phyloP scores from a whole-genome alignment of 2,329 filamentous ascomycete genomes.

The Ophiostoma australiae region DNA sequence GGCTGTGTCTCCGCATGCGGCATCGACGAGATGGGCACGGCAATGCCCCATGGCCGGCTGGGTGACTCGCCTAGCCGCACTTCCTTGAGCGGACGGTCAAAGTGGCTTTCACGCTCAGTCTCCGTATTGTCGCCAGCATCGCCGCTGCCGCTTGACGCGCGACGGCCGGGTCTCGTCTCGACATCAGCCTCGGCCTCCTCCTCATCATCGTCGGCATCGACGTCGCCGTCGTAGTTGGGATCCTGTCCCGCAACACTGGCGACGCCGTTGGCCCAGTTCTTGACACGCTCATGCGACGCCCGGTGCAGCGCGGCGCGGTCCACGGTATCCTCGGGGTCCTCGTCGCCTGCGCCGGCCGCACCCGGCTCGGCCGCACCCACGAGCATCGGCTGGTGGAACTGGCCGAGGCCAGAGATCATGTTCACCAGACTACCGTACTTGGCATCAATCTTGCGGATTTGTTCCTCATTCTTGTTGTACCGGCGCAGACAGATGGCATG shows the following conservation, averaged over 20 bases:
- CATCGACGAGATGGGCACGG: conserved; percentile 53
- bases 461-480: conserved; percentile 80
- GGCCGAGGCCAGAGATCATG: conserved; percentile 88
- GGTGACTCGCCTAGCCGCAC: conserved; percentile 91
- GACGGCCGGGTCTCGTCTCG: background rate
- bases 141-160: conserved; percentile 17
- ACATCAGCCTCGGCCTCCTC: background rate
- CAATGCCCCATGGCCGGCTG: conserved; percentile 88
- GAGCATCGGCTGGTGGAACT: conserved; percentile 83
- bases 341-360: conserved; percentile 8
- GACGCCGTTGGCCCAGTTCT: conserved; percentile 80
- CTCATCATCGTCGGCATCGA: background rate
- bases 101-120: conserved; percentile 63
- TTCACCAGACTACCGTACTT: conserved; percentile 89
- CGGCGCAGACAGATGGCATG: conserved; percentile 88
- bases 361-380: conserved; percentile 47
- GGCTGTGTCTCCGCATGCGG: conserved; percentile 36
- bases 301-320: conserved; percentile 37
- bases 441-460: conserved; percentile 81
- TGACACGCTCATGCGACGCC: conserved; percentile 64
- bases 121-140: conserved; percentile 41
- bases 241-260: conserved; percentile 43
- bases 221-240: conserved; percentile 15
- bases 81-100: conserved; percentile 80
- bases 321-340: conserved; percentile 4